Conservation (phyloP, 2,329 filamentous ascomycete species). For the Colletotrichum spaethianum region DNA sequence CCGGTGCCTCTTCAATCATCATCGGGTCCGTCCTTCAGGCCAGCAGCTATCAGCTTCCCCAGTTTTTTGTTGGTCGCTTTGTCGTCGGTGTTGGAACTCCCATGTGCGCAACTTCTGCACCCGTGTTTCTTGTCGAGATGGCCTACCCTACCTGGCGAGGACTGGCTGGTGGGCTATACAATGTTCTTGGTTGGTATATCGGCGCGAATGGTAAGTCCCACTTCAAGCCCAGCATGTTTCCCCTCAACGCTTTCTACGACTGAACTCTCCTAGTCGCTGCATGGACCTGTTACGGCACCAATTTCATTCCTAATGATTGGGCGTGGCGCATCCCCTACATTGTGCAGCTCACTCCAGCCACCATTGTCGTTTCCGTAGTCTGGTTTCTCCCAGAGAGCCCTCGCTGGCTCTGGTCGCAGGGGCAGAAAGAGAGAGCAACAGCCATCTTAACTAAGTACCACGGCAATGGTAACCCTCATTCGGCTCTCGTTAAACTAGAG, state of each 20-base stretch:
- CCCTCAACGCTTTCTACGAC: not conserved
- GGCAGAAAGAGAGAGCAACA: slow-evolving; percentile 47
- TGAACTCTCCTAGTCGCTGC: slow-evolving; percentile 49
- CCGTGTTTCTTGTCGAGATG: slow-evolving; percentile 42
- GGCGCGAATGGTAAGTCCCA: slow-evolving; percentile 41
- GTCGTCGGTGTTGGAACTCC: slow-evolving; percentile 39
- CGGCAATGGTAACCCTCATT: slow-evolving; percentile 56
- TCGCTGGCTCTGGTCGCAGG: slow-evolving; percentile 57
- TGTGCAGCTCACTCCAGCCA: slow-evolving; percentile 58
- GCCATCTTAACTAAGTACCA: slow-evolving; percentile 56
- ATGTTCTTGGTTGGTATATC: slow-evolving; percentile 43
- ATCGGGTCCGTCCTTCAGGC: slow-evolving; percentile 43
- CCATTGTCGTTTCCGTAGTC: slow-evolving; percentile 61
- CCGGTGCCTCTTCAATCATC: slow-evolving; percentile 37
- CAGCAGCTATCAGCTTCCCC: slow-evolving; percentile 37
- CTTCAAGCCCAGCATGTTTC: not conserved
- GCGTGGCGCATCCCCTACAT: slow-evolving; percentile 63
- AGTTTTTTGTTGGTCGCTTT: slow-evolving; percentile 42
- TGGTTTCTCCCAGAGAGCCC: slow-evolving; percentile 63
- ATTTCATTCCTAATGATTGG: slow-evolving; percentile 60
- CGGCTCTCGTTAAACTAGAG: slow-evolving; percentile 54
- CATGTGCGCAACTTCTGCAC: slow-evolving; percentile 41
- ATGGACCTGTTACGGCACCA: slow-evolving; percentile 63
- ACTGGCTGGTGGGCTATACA: slow-evolving; percentile 42
- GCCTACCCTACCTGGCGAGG: slow-evolving; percentile 44